Percentiles rank a stretch among this genome's conserved stretches.
Conservation (phyloP, 2,329 filamentous ascomycete species). For the Triangularia setosa region DNA sequence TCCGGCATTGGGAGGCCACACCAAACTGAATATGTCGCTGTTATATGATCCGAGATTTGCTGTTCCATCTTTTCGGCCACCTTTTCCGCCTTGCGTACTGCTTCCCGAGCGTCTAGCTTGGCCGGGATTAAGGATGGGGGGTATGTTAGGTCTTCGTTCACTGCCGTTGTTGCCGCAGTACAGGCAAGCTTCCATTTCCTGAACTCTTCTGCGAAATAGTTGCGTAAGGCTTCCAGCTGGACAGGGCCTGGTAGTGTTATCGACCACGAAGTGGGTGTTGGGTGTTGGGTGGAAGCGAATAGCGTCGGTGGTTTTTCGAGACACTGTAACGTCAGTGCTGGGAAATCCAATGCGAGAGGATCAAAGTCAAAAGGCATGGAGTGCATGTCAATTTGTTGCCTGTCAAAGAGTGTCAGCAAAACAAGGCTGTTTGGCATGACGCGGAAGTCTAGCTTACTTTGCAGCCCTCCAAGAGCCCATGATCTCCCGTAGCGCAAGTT, state of each 20-base stretch:
- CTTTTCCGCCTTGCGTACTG: conserved; percentile 46
- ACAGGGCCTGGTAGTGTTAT: conserved; percentile 68
- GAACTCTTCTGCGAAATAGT: conserved; percentile 65
- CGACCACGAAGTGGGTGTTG: conserved; percentile 76
- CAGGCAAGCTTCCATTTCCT: conserved; percentile 58
- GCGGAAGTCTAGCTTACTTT: conserved; percentile 53
- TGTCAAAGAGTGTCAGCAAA: conserved; percentile 28
- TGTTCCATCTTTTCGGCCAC: conserved; percentile 60
- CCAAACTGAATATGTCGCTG: conserved; percentile 77
- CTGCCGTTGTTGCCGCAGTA: conserved; percentile 46
- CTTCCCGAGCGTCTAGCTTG: conserved; percentile 43
- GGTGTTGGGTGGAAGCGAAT: conserved; percentile 74
- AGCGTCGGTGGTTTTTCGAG: conserved; percentile 77
- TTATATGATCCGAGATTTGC: conserved; percentile 69
- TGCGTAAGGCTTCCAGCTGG: conserved; percentile 68
- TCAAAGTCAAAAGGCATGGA: conserved; percentile 73
- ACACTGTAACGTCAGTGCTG: conserved; percentile 76
- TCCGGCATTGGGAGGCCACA: conserved; percentile 54
- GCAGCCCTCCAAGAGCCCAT: conserved; percentile 78
- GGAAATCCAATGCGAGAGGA: conserved; percentile 79
- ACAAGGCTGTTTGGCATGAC: conserved; percentile 11
- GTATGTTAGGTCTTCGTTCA: conserved; percentile 49
- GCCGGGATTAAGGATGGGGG: conserved; percentile 39
- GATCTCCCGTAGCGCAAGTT: conserved; percentile 80
- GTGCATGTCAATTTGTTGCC: conserved; percentile 52